phyloP scores from a whole-genome alignment of 225 moss, liverwort and hornwort genomes.

The Pseudoscleropodium purum region DNA sequence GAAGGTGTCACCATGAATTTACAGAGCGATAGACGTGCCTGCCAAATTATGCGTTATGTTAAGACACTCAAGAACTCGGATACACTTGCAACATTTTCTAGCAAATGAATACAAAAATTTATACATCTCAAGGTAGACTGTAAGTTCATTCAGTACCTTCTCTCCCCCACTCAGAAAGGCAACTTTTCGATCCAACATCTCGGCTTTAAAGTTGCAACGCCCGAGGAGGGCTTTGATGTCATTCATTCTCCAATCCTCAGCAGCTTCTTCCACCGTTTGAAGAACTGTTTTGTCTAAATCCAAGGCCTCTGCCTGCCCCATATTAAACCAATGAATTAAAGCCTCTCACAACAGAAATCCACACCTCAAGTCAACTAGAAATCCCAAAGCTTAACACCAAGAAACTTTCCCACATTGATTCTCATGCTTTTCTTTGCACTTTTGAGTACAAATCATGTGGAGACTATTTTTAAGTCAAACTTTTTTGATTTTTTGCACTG shows the following conservation, averaged over 20 bases:
- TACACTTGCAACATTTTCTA: background rate
- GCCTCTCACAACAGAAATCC: background rate
- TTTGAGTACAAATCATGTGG: background rate
- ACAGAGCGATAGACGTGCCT: constrained; percentile 86
- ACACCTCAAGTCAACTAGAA: background rate
- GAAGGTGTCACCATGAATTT: constrained; percentile 99
- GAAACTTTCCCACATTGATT: background rate
- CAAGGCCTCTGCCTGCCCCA: constrained; percentile 66
- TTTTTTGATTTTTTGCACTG: rapidly evolving
- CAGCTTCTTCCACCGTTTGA: constrained; percentile 76
- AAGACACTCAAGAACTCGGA: background rate
- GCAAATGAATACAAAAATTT: background rate
- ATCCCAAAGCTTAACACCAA: background rate
- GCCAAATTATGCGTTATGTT: background rate
- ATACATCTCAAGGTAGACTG: background rate
- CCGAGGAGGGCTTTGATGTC: constrained; percentile 96
- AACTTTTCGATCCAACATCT: constrained; percentile 90
- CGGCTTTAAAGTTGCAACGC: constrained; percentile 91
- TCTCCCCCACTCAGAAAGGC: constrained; percentile 85
- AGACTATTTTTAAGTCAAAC: background rate
- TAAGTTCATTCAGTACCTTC: constrained; percentile 21
- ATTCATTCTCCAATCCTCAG: constrained; percentile 89
- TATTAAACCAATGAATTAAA: background rate
- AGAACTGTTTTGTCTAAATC: constrained; percentile 73
- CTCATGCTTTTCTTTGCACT: background rate